These are phyloP conservation scores for Pyrus pyrifolia DNA, from an alignment of 306 rosid species.

Conservation along the genomic window DNA sequence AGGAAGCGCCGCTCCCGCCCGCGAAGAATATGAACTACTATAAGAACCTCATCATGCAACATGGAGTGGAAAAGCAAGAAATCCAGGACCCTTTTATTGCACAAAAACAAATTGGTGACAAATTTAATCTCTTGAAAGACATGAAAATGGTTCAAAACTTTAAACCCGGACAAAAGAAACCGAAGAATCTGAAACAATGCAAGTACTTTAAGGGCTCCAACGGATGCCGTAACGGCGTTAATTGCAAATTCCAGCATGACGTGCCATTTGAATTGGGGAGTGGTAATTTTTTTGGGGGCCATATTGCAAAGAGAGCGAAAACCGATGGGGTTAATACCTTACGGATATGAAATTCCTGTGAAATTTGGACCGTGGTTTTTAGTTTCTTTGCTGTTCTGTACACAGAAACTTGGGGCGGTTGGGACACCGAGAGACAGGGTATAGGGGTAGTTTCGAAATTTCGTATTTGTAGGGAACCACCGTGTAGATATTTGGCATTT, in stretches of 20 bases:
- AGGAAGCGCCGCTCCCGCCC: constrained; percentile 4
- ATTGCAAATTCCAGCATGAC: constrained; percentile 56
- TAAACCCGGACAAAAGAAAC: constrained; percentile 33
- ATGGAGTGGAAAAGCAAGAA: constrained; percentile 39
- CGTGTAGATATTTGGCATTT: too few species aligned
- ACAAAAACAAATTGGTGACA: constrained; percentile 35
- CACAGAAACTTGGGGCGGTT: neutral
- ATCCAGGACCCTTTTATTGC: constrained; percentile 21
- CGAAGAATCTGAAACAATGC: constrained; percentile 53
- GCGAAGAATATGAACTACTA: constrained; percentile 57
- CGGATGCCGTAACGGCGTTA: constrained; percentile 64
- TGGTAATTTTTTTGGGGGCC: constrained; percentile 19
- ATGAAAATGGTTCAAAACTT: constrained; percentile 26
- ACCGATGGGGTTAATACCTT: constrained; percentile 28
- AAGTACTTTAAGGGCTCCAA: constrained; percentile 45
- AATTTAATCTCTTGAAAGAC: constrained; percentile 28
- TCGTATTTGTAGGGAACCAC: too few species aligned
- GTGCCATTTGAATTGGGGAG: constrained; percentile 14
- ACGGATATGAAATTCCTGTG: neutral
- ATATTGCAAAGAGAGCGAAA: constrained; percentile 50
- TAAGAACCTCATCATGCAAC: constrained; percentile 50
- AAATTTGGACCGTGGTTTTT: neutral
- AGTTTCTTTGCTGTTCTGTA: neutral
- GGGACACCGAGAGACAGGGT: neutral
- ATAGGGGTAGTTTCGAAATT: neutral